Percentiles rank a stretch among this genome's conserved stretches.
Conservation (phyloP, 2,329 filamentous ascomycete species). For the Paraphaeosphaeria minitans region DNA sequence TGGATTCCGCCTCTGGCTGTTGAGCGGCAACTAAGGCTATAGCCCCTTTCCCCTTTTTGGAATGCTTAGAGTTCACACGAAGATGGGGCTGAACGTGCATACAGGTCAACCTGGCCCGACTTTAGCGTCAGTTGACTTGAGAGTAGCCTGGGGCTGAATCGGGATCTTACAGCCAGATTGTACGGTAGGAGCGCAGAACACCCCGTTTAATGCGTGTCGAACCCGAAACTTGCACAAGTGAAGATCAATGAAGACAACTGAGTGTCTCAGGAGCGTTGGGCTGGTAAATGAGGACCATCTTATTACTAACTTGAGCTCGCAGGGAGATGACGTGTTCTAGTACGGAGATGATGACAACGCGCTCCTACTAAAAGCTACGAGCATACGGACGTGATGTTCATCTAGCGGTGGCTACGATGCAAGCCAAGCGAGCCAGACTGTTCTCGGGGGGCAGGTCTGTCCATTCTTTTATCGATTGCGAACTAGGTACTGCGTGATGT, state of each 20-base stretch:
- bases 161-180: neutral
- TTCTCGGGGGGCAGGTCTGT: neutral
- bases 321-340: neutral
- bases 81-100: neutral
- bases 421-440: neutral
- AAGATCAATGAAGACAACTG: neutral
- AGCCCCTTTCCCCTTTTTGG: constrained; percentile 3
- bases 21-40: neutral
- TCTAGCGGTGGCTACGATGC: neutral
- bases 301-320: neutral
- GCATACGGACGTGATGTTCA: neutral
- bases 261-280: neutral
- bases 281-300: neutral
- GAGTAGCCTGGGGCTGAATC: neutral
- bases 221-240: neutral
- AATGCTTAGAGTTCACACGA: neutral
- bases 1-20: neutral
- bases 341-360: neutral
- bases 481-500: neutral
- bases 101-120: too few relatives aligned
- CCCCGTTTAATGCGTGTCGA: neutral
- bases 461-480: neutral
- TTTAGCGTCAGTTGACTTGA: too few relatives aligned
- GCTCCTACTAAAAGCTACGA: neutral
- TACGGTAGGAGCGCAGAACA: neutral